Conservation (phyloP, 495 filamentous ascomycete species). For the Talaromyces proteolyticus region DNA sequence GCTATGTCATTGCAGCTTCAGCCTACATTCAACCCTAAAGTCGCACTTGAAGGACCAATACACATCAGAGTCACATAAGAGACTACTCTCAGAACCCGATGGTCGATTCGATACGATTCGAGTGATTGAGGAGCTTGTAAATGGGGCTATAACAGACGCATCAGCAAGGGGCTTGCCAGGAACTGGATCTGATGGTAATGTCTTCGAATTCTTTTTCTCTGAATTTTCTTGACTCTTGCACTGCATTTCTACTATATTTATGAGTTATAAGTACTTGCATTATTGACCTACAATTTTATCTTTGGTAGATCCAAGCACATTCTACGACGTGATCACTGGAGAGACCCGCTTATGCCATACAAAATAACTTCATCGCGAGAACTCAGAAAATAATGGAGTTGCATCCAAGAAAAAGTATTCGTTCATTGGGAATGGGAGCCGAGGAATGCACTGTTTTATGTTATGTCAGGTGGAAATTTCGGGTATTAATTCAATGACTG, state of each 20-base stretch:
- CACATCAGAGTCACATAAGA: background rate
- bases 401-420: too few species aligned
- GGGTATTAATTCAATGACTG: too few species aligned
- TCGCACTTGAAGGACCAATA: slow-evolving; percentile 3
- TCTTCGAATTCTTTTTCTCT: background rate
- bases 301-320: background rate
- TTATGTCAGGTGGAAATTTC: too few species aligned
- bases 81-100: slow-evolving; percentile 2
- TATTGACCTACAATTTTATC: background rate
- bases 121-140: slow-evolving; percentile 5
- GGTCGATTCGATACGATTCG: slow-evolving; percentile 4
- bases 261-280: background rate
- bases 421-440: too few species aligned
- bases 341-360: background rate
- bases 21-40: slow-evolving; percentile 5
- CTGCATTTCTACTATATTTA: background rate
- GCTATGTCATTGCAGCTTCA: slow-evolving; percentile 5
- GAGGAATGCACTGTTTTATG: too few species aligned
- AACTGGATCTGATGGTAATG: background rate
- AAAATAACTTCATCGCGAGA: background rate
- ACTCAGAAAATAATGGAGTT: background rate
- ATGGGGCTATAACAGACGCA: background rate
- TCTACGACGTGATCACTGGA: background rate
- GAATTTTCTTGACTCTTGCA: too few species aligned
- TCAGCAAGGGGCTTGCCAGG: background rate